Conservation (phyloP, 2,329 filamentous ascomycete genomes). For the Epicoccum sorghinum region DNA sequence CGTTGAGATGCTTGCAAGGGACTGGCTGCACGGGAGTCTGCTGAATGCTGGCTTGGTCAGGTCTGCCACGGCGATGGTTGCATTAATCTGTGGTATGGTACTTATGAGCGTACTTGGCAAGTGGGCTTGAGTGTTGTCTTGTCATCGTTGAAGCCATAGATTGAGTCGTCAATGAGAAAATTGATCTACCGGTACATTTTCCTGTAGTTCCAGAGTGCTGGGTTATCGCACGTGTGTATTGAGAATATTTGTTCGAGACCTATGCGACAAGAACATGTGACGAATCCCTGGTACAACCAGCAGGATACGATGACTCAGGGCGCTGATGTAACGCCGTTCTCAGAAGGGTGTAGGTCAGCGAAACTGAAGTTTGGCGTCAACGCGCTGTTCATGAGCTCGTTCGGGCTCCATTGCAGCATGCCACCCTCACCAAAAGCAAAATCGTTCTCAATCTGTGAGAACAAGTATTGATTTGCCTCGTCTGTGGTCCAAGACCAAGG, state of each 20-base stretch:
- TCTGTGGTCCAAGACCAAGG: slow-evolving; percentile 39
- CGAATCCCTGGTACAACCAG: too few relatives aligned
- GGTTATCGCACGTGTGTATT: too few relatives aligned
- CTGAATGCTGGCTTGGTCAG: slow-evolving; percentile 57
- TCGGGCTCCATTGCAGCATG: slow-evolving; percentile 29
- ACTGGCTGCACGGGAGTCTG: slow-evolving; percentile 67
- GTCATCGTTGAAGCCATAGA: too few relatives aligned
- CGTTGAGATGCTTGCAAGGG: slow-evolving; percentile 79
- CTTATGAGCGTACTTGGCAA: slow-evolving; percentile 77
- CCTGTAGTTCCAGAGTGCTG: too few relatives aligned
- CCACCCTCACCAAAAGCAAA: slow-evolving; percentile 39
- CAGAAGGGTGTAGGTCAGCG: slow-evolving; percentile 9
- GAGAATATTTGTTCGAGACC: too few relatives aligned
- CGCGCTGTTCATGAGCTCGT: slow-evolving; percentile 19
- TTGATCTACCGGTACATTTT: too few relatives aligned
- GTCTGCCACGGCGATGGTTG: slow-evolving; percentile 58
- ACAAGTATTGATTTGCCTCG: slow-evolving; percentile 39
- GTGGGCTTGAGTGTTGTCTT: slow-evolving; percentile 64
- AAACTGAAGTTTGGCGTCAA: slow-evolving; percentile 23
- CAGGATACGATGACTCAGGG: not conserved
- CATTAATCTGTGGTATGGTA: slow-evolving; percentile 66
- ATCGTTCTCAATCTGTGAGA: slow-evolving; percentile 40
- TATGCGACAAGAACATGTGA: too few relatives aligned
- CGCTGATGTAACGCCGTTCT: not conserved
- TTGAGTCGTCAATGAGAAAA: too few relatives aligned